Conservation (phyloP, 768 basidiomycete species). For the Pseudohyphozyma bogoriensis region DNA sequence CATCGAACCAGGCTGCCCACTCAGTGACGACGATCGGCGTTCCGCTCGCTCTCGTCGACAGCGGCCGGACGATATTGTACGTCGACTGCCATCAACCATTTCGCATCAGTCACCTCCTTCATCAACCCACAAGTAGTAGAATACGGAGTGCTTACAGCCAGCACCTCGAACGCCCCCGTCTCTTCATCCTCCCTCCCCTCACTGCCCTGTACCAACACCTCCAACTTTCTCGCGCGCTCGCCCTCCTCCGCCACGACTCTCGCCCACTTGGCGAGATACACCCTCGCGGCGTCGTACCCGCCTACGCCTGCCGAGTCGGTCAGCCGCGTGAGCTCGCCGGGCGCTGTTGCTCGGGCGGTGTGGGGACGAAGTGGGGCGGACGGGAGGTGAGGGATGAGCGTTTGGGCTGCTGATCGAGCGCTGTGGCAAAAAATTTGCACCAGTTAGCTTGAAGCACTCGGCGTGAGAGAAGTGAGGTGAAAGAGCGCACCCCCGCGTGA, state of each 20-base stretch:
- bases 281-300: slow-evolving; percentile 85
- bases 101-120: slow-evolving; percentile 47
- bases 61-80: slow-evolving; percentile 68
- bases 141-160: slow-evolving; percentile 24
- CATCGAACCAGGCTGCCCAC: slow-evolving; percentile 66
- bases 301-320: slow-evolving; percentile 82
- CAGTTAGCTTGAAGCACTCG: too few species aligned
- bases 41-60: slow-evolving; percentile 65
- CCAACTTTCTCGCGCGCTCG: slow-evolving; percentile 70
- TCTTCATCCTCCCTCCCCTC: slow-evolving; percentile 54
- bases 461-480: neutral
- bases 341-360: slow-evolving; percentile 79
- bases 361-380: slow-evolving; percentile 60
- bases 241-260: slow-evolving; percentile 89
- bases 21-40: slow-evolving; percentile 63
- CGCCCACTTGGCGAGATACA: slow-evolving; percentile 95
- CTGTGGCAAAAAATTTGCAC: too few species aligned
- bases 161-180: slow-evolving; percentile 75
- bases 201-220: slow-evolving; percentile 44
- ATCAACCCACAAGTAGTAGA: slow-evolving; percentile 36
- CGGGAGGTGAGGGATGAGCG: slow-evolving; percentile 88
- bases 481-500: slow-evolving; percentile 53
- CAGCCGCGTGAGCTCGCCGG: slow-evolving; percentile 50
- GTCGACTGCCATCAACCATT: slow-evolving; percentile 31
- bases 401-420: slow-evolving; percentile 55